Evolutionary conservation across 306 rosid genomes (phyloP).

Genomic region (Inga leiocalycina): DNA sequence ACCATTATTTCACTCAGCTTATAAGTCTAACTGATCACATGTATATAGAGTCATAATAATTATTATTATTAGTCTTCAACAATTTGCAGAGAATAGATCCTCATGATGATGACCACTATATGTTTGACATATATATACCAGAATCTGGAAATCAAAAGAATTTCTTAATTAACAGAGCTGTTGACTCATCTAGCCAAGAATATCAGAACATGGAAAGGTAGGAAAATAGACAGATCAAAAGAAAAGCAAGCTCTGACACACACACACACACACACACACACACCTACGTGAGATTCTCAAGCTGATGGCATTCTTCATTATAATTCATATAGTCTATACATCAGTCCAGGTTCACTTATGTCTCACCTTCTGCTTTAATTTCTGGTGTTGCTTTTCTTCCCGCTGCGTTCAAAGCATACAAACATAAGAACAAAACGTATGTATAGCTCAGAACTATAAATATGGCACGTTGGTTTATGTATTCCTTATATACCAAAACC

Average conservation of each 20-base stretch:
- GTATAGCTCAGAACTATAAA: neutral
- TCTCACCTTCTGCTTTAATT: neutral
- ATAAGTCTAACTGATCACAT: too few relatives aligned
- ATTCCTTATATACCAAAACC: neutral
- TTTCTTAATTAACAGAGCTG: too few relatives aligned
- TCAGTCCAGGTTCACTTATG: neutral
- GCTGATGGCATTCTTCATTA: too few relatives aligned
- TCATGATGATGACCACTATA: neutral
- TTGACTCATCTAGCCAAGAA: neutral
- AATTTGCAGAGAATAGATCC: neutral
- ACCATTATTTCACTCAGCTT: too few relatives aligned
- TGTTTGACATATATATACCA: neutral
- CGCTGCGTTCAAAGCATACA: neutral
- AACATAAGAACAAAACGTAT: too few relatives aligned
- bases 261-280: too few relatives aligned
- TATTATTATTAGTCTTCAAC: neutral
- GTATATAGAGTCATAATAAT: too few relatives aligned
- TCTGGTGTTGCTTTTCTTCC: neutral
- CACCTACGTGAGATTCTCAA: neutral
- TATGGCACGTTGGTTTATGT: neutral
- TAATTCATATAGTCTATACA: too few relatives aligned
- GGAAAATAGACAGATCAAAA: neutral
- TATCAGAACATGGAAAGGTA: neutral
- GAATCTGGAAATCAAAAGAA: neutral
- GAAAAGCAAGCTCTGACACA: neutral